Conservation (phyloP, 305 asterid genomes). For the Salvia sclarea region DNA sequence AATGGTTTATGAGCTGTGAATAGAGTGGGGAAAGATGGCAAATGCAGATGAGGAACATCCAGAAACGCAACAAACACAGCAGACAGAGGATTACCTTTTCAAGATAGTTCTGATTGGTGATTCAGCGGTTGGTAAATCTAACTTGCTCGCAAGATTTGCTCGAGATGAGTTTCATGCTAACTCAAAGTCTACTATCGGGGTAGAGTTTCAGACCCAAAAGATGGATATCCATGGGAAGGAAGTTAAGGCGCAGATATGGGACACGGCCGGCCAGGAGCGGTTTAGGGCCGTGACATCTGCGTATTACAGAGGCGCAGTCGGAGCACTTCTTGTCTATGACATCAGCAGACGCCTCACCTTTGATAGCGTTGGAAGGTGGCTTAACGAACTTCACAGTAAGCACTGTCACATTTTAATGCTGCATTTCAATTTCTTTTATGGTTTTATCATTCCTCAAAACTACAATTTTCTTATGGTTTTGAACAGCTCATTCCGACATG, state of each 20-base stretch:
- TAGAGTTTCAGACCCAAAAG: conserved; percentile 92
- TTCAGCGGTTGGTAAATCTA: conserved; percentile 93
- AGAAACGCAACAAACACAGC: conserved; percentile 8
- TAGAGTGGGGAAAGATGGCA: conserved; percentile 56
- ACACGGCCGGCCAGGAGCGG: conserved; percentile 96
- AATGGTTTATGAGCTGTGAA: conserved; percentile 41
- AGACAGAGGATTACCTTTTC: conserved; percentile 87
- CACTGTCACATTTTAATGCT: conserved; percentile 8
- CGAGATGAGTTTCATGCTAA: conserved; percentile 82
- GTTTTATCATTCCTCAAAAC: neutral
- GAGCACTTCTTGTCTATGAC: conserved; percentile 90
- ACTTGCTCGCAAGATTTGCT: conserved; percentile 87
- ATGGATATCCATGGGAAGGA: conserved; percentile 76
- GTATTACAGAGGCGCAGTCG: conserved; percentile 88
- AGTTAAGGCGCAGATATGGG: conserved; percentile 94
- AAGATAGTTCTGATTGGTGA: conserved; percentile 85
- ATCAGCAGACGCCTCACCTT: conserved; percentile 80
- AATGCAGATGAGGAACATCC: conserved; percentile 55
- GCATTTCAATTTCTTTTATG: neutral
- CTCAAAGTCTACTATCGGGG: conserved; percentile 87
- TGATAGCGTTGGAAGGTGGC: conserved; percentile 83
- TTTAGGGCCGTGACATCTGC: conserved; percentile 97
- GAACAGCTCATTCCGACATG: conserved; percentile 92
- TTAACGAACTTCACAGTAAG: conserved; percentile 91
- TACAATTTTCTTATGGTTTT: neutral